These are phyloP conservation scores for Begonia fuchsioides DNA, from an alignment of 306 rosid species.

Conservation along the genomic window DNA sequence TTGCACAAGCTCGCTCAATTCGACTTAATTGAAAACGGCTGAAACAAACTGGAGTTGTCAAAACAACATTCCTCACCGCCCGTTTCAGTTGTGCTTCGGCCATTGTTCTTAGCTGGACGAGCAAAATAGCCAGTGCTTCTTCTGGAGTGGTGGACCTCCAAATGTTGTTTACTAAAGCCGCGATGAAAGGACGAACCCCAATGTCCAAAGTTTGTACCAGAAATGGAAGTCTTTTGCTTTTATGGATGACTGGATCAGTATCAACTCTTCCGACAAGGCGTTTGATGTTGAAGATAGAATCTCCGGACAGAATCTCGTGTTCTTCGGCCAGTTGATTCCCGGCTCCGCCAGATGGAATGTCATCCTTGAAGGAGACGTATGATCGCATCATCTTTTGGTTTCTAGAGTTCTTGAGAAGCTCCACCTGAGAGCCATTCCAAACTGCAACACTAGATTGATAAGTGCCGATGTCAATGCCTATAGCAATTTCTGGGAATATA, in stretches of 20 bases:
- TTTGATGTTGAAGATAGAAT: slow-evolving; percentile 75
- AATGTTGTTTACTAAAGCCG: slow-evolving; percentile 55
- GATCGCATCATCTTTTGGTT: slow-evolving; percentile 71
- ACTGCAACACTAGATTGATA: slow-evolving; percentile 75
- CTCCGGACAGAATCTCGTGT: slow-evolving; percentile 54
- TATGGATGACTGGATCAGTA: slow-evolving; percentile 68
- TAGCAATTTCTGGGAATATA: slow-evolving; percentile 45
- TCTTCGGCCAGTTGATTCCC: slow-evolving; percentile 34
- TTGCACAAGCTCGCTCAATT: slow-evolving; percentile 71
- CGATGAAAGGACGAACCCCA: slow-evolving; percentile 71
- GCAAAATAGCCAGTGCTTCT: slow-evolving; percentile 61
- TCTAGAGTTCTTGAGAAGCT: slow-evolving; percentile 51
- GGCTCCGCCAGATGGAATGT: slow-evolving; percentile 51
- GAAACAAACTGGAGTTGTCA: slow-evolving; percentile 75
- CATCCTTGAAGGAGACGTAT: slow-evolving; percentile 57
- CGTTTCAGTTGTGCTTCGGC: slow-evolving; percentile 49
- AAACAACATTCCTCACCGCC: slow-evolving; percentile 51
- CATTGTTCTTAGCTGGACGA: slow-evolving; percentile 48
- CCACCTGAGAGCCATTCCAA: slow-evolving; percentile 81
- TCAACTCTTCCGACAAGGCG: slow-evolving; percentile 81
- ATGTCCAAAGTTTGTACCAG: slow-evolving; percentile 70
- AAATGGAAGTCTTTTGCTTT: slow-evolving; percentile 71
- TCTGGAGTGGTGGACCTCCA: slow-evolving; percentile 87
- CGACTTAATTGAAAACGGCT: slow-evolving; percentile 71
- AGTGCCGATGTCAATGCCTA: slow-evolving; percentile 83